phyloP scores from a whole-genome alignment of 495 filamentous ascomycete genomes.

The Neurospora tetraspora region DNA sequence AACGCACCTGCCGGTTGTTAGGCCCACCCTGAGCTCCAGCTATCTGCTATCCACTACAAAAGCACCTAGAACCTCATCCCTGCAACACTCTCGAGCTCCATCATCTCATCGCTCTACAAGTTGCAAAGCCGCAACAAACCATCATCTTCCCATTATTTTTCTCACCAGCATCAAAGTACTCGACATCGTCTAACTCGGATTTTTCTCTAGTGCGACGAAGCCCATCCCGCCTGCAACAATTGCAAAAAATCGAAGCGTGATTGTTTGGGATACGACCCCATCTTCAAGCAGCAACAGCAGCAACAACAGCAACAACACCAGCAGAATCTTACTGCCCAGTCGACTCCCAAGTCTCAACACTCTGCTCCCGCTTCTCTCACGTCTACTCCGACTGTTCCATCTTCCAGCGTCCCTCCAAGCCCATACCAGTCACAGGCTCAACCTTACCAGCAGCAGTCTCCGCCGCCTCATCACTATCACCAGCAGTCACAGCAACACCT shows the following conservation, averaged over 20 bases:
- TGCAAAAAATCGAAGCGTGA: slow-evolving; percentile 98
- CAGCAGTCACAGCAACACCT: slow-evolving; percentile 7
- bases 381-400: slow-evolving; percentile 13
- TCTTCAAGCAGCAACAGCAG: slow-evolving; percentile 80
- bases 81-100: neutral
- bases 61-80: neutral
- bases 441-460: slow-evolving; percentile 18
- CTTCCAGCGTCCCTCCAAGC: slow-evolving; percentile 24
- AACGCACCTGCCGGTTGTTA: neutral
- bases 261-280: slow-evolving; percentile 94
- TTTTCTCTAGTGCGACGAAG: slow-evolving; percentile 77
- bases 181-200: slow-evolving; percentile 6
- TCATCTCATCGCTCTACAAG: neutral
- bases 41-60: neutral
- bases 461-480: slow-evolving; percentile 31
- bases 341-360: slow-evolving; percentile 13
- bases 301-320: slow-evolving; percentile 19
- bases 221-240: slow-evolving; percentile 88
- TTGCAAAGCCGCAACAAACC: neutral
- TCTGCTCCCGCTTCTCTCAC: slow-evolving; percentile 19
- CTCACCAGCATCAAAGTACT: neutral
- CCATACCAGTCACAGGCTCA: slow-evolving; percentile 22
- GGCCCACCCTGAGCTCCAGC: neutral
- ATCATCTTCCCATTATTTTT: neutral
- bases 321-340: slow-evolving; percentile 18